Conservation (phyloP, 352 stramenopile genomes). For the Globisporangium viniferum region DNA sequence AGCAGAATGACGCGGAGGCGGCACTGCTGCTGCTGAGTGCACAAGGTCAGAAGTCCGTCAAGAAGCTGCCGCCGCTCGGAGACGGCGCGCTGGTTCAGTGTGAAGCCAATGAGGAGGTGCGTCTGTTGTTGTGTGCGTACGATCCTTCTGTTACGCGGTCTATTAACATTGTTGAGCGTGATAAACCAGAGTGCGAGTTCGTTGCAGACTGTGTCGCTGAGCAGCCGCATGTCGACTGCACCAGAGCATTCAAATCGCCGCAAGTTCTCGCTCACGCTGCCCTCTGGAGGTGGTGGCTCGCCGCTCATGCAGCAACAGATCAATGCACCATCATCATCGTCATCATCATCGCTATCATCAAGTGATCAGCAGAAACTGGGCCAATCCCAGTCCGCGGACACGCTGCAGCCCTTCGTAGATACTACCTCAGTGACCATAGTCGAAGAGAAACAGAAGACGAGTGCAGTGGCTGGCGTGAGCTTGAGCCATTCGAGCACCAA, state of each 20-base stretch:
- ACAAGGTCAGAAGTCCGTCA: constrained; percentile 25
- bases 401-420: background rate
- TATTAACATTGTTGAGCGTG: background rate
- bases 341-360: background rate
- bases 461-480: background rate
- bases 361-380: background rate
- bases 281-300: background rate
- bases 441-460: background rate
- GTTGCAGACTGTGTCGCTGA: background rate
- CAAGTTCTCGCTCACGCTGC: constrained; percentile 10
- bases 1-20: constrained; percentile 44
- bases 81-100: background rate
- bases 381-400: constrained; percentile 3
- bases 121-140: background rate
- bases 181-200: background rate
- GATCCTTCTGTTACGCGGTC: background rate
- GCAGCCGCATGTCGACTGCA: constrained; percentile 9
- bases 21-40: constrained; percentile 23
- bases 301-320: background rate
- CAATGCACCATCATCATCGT: background rate
- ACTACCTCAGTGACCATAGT: background rate
- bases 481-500: constrained; percentile 9
- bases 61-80: constrained; percentile 45
- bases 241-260: constrained; percentile 14
- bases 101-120: constrained; percentile 1